A percentile compares a stretch with the other conserved stretches of the same genome.
Evolutionary conservation across 192 early-diverging fungal species (phyloP).

Genomic region (Podila minutissima): DNA sequence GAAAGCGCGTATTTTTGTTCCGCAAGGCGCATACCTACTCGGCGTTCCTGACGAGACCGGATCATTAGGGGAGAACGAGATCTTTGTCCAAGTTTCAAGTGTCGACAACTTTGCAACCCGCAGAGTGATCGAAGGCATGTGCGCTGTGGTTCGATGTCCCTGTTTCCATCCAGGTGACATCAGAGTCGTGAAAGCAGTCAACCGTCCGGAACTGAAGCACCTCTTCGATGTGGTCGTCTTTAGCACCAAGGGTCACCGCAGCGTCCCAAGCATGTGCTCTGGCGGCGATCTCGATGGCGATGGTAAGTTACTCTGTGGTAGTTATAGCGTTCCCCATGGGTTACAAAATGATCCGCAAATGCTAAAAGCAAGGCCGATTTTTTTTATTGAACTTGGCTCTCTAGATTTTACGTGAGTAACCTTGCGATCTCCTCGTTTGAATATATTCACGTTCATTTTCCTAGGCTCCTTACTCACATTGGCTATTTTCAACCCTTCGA

Average conservation of each 20-base stretch:
- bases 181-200: constrained; percentile 64
- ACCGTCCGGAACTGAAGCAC: constrained; percentile 56
- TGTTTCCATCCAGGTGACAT: constrained; percentile 79
- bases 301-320: constrained; percentile 27
- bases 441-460: background rate
- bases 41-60: constrained; percentile 66
- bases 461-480: background rate
- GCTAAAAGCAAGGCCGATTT: background rate
- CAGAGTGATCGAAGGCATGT: constrained; percentile 49
- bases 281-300: constrained; percentile 90
- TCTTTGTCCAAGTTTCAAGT: constrained; percentile 60
- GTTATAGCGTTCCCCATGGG: background rate
- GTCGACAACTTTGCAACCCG: constrained; percentile 11
- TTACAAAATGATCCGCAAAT: too few species aligned
- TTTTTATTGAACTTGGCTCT: background rate
- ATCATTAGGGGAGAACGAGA: constrained; percentile 52
- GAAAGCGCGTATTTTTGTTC: constrained; percentile 63
- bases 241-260: constrained; percentile 69
- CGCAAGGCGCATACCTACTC: constrained; percentile 62
- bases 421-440: background rate
- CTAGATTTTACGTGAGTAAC: constrained; percentile 8
- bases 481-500: background rate
- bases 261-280: constrained; percentile 78
- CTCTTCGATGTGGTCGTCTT: constrained; percentile 81
- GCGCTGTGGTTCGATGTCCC: constrained; percentile 63